These are phyloP conservation scores for Blastocystis sp. DNA, from an alignment of 352 stramenopile genomes.

Conservation along the genomic window DNA sequence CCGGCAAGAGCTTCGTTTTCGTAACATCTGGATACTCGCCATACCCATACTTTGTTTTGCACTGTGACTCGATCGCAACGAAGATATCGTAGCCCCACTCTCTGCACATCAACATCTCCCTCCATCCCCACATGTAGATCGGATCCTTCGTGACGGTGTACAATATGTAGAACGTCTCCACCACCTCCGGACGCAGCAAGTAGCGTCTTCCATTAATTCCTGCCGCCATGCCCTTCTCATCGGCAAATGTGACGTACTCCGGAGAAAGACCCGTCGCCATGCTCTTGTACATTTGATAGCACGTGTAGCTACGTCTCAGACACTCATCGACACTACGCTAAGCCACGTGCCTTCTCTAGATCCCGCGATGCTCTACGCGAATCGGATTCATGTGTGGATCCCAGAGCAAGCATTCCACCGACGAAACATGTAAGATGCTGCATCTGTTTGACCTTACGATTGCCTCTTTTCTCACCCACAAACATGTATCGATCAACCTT, in stretches of 20 bases:
- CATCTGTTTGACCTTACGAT: slow-evolving; percentile 74
- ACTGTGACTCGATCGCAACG: slow-evolving; percentile 80
- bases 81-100: slow-evolving; percentile 92
- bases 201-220: slow-evolving; percentile 74
- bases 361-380: not conserved
- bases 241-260: slow-evolving; percentile 80
- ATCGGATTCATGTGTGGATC: slow-evolving; percentile 70
- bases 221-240: slow-evolving; percentile 64
- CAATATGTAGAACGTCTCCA: slow-evolving; percentile 90
- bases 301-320: slow-evolving; percentile 77
- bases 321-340: slow-evolving; percentile 70
- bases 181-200: slow-evolving; percentile 84
- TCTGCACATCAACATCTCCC: slow-evolving; percentile 69
- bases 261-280: slow-evolving; percentile 83
- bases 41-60: slow-evolving; percentile 80
- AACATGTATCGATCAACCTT: slow-evolving; percentile 69
- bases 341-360: slow-evolving; percentile 3
- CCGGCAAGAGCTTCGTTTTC: slow-evolving; percentile 66
- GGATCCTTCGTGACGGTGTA: slow-evolving; percentile 81
- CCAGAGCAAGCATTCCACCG: slow-evolving; percentile 82
- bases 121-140: slow-evolving; percentile 78
- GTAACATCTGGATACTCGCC: slow-evolving; percentile 67
- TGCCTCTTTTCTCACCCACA: slow-evolving; percentile 67
- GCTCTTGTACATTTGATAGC: slow-evolving; percentile 86
- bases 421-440: slow-evolving; percentile 94